Base-by-base conservation (phyloP, 1,284 basidiomycete species). In the Moniliella sp. region DNA sequence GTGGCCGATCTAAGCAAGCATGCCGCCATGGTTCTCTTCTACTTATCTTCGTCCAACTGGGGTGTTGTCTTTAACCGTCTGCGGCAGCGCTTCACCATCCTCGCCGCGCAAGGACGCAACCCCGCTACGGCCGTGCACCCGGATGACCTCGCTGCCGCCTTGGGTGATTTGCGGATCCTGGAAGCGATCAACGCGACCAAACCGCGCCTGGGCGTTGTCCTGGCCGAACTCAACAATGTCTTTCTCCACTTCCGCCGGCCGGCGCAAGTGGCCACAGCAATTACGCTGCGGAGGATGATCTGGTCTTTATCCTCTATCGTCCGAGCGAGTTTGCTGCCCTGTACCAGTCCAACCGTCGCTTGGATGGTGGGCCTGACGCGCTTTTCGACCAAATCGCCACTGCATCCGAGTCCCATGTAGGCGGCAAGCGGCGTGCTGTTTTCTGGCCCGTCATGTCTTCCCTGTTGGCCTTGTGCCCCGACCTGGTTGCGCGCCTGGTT, bases 31-130 rank as follows among this genome's bases (percentile, higher is more conserved):
- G 74, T 88, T 46, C 70, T 91, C 27, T 86, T 79, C 57, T 76
- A 78, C 54, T 69, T 93, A 10, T 86, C 83, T 4, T 75, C 79
- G 0, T 78, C 78, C 13, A 91, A 93, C 55, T 93, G 84, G 83
- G 63, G 65, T 18, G 69, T 80, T 5, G 76, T 93, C 12, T 71
- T 78, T 42, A 64, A 69, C 14, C 70, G 78, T 12, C 69, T 88
- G 37, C 72, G 74, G 35, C 66, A 67, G 27, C 76, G 78, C 61
- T 76, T 84, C 26, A 69, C 70, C 42, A 69, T 64, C 37, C 68
- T 76, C 32, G 46, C 73, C 73, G 28, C 43, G 30, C 63, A 64
- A 3, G 58, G 62, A 23, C 64, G 66, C 29, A 60, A 64, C 29
- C 55, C 49, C 10, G 78, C 81, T 51, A 67, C 71, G 1, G 66